Evolutionary conservation across 2,329 filamentous ascomycete species (phyloP).

Genomic region (Diatrype stigma): DNA sequence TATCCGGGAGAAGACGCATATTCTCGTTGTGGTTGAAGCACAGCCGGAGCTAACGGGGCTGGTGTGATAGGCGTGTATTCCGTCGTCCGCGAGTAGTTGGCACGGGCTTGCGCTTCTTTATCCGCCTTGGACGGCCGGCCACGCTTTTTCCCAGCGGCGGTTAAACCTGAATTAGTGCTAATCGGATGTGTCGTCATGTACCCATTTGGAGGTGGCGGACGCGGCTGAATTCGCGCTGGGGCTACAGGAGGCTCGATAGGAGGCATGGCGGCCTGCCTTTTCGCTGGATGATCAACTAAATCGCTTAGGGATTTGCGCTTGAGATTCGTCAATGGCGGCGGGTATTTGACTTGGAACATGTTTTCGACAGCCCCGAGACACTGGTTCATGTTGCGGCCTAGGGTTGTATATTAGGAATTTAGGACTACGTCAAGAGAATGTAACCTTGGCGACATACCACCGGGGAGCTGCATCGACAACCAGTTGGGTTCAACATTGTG

Average conservation of each 20-base stretch:
- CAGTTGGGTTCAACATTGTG: conserved; percentile 40
- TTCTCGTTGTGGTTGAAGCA: conserved; percentile 24
- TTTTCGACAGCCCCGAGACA: conserved; percentile 38
- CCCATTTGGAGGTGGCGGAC: conserved; percentile 24
- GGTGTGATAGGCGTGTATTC: conserved; percentile 30
- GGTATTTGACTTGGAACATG: conserved; percentile 32
- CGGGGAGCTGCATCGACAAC: conserved; percentile 45
- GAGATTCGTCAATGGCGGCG: conserved; percentile 22
- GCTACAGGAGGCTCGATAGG: conserved; percentile 22
- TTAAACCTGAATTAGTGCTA: conserved; percentile 16
- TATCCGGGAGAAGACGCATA: conserved; percentile 29
- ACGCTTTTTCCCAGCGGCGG: conserved; percentile 35
- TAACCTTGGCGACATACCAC: conserved; percentile 32
- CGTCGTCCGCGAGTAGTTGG: conserved; percentile 22
- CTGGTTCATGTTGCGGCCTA: conserved; percentile 45
- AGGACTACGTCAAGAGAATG: conserved; percentile 5
- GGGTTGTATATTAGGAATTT: conserved; percentile 17
- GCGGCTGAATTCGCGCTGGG: conserved; percentile 28
- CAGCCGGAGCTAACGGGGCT: conserved; percentile 19
- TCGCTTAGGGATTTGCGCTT: conserved; percentile 36
- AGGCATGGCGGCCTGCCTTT: conserved; percentile 28
- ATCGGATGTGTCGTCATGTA: conserved; percentile 15
- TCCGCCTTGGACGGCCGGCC: conserved; percentile 43
- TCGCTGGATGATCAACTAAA: conserved; percentile 27
- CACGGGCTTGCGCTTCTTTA: conserved; percentile 33